Base-by-base conservation (phyloP, 2,329 filamentous ascomycete species). In the Ustulina deusta region DNA sequence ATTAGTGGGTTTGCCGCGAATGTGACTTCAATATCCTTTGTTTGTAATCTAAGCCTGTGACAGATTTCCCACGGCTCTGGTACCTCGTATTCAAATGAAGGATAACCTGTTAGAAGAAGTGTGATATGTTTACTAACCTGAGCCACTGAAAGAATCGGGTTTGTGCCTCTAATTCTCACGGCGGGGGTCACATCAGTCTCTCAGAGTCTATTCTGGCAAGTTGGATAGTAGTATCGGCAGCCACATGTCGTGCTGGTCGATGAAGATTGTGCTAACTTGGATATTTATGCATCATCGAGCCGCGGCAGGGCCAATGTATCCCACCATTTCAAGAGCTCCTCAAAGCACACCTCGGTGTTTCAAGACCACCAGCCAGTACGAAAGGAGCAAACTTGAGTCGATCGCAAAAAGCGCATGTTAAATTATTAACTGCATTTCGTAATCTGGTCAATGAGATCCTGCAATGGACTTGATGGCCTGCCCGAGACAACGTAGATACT, bases 301-400 rank as follows among this genome's bases (percentile, higher is more conserved):
- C 29, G 46, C 40, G 17, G 11, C 38, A 54, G 17, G 36, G 36
- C 25, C n/a, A 32, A 27, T 25, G 48, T 44, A 49, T 49, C 42
- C 32, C 42, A 25, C 56, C 13, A 48, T 49, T 27, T n/a, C 57
- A 17, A 52, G 34, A 29, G 38, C 25, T 61, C 15, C 7, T 34
- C 11, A 20, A n/a, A 44, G 38, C 49, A 32, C 38, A 4, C 15
- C 32, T 32, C 17, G 46, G 36, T 44, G n/a, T 34, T 44, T 54
- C 13, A 22, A 17, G 9, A 7, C 27, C n/a, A 17, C 3, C 22
- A 25, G n/a, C 56, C 42, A 48, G 49, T 59, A 11, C 7, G 5
- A 60, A 1, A 22, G 38, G 44, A 22, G 34, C 9, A 32, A n/a
- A 29, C 7, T 11, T 13, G 9, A 59, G 15, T 15, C n/a, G 22